Conservation (phyloP, 176 grass and related monocot species). For the Carex littledalei region DNA sequence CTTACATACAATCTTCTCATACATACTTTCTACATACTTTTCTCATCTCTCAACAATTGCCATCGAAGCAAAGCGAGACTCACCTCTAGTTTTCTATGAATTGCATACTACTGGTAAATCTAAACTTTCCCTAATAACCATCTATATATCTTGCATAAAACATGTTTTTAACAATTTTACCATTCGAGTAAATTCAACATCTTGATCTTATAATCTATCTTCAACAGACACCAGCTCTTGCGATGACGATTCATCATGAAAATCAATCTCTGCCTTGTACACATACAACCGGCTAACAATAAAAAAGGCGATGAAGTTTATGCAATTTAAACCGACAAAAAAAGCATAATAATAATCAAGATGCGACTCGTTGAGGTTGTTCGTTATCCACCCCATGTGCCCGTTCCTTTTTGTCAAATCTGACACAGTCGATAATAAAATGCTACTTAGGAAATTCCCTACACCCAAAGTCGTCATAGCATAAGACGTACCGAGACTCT, state of each 20-base stretch:
- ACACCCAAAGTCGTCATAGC: constrained; percentile 70
- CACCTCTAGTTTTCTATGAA: neutral
- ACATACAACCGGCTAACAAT: constrained; percentile 66
- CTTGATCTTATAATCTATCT: neutral
- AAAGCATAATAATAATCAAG: constrained; percentile 87
- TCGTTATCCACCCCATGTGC: constrained; percentile 53
- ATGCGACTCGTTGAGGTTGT: constrained; percentile 83
- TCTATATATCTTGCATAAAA: neutral
- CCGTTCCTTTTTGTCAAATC: constrained; percentile 44
- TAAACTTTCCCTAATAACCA: neutral
- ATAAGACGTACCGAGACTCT: constrained; percentile 82
- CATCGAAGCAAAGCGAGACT: too few relatives aligned
- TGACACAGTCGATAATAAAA: constrained; percentile 53
- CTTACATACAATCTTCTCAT: too few relatives aligned
- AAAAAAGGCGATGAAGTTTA: constrained; percentile 61
- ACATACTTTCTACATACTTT: too few relatives aligned
- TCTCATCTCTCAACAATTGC: too few relatives aligned
- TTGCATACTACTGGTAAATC: neutral
- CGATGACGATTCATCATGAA: neutral
- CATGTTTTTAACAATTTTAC: neutral
- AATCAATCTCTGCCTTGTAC: constrained; percentile 49
- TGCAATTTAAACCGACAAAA: constrained; percentile 54
- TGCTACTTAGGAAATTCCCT: constrained; percentile 85
- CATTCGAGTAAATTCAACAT: neutral
- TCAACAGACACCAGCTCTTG: constrained; percentile 21